Base-by-base conservation (phyloP, 495 filamentous ascomycete species). In the Aeminium ludgeri region DNA sequence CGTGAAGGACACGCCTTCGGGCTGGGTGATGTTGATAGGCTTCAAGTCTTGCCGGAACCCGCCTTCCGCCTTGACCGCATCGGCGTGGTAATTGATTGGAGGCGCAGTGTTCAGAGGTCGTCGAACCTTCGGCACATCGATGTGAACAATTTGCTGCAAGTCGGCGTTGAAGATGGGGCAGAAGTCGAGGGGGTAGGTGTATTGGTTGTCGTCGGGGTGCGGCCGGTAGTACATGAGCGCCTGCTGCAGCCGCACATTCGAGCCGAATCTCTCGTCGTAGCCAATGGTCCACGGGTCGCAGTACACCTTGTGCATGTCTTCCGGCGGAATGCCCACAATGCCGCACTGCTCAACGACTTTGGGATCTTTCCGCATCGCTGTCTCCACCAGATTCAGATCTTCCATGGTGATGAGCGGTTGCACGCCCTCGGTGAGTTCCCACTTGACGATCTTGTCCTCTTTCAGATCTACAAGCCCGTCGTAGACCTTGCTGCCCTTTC, bases 351-450 rank as follows among this genome's bases (percentile, higher is more conserved):
- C 84, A 53, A 94, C 91, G 38, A 95, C 86, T 46, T 78, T 82
- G 6, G 82, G 74, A 55, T 94, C 82, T 44, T 75, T 77, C 38
- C 87, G 71, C 30, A 76, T 72, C 31, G 86, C 60, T 49, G 75
- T 69, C 57, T 95, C 86, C n/a, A 93, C 86, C 32, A 78, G 68
- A 56, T 86, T 78, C 29, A 94, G 65, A 53, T 95, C 86, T 56
- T 94, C 85, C 83, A 94, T 91, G 1, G 84, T 92, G 54, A 95
- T 92, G 49, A 93, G 68, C 16, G 86, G 86, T 63, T 95, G 86
- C 33, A 87, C 75, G 23, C 81, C 81, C 16, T 80, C 74, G 2
- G 82, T 70, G 30, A 73, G 62, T 49, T 82, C 72, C 86, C 86
- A 95, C 30, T 72, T 62, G 4, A 75, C 53, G 42, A 94, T 72